These are phyloP conservation scores for Metschnikowia kunwiensis DNA, from an alignment of 805 yeast species.

Conservation along the genomic window DNA sequence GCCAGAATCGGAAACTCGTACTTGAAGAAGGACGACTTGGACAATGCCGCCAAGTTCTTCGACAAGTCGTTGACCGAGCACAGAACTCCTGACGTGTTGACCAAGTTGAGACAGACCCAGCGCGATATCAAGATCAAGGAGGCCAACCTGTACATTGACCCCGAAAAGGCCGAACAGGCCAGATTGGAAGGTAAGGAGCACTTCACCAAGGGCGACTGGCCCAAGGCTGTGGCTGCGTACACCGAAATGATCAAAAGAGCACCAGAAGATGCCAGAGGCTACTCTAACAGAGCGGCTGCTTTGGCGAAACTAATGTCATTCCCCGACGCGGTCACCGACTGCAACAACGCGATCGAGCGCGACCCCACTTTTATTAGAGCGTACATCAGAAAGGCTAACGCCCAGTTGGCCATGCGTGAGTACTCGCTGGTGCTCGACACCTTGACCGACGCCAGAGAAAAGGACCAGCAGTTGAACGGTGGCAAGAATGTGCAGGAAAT, in stretches of 20 bases:
- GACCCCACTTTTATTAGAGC: conserved; percentile 93
- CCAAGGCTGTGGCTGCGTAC: conserved; percentile 90
- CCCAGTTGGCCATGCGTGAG: conserved; percentile 87
- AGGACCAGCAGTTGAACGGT: conserved; percentile 58
- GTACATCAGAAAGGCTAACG: conserved; percentile 93
- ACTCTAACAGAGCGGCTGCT: conserved; percentile 97
- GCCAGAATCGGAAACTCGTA: conserved; percentile 86
- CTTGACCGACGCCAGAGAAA: conserved; percentile 69
- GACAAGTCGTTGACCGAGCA: conserved; percentile 95
- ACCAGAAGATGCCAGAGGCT: conserved; percentile 96
- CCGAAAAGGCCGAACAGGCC: conserved; percentile 93
- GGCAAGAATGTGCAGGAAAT: conserved; percentile 70
- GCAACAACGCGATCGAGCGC: conserved; percentile 81
- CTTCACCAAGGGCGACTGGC: conserved; percentile 94
- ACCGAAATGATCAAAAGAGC: conserved; percentile 95
- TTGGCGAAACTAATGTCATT: conserved; percentile 90
- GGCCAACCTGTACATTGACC: conserved; percentile 75
- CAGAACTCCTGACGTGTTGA: conserved; percentile 89
- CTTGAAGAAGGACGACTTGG: conserved; percentile 68
- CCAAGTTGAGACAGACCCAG: conserved; percentile 83
- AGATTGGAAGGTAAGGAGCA: conserved; percentile 86
- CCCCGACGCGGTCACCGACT: conserved; percentile 94
- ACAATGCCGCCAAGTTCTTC: conserved; percentile 70
- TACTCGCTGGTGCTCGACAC: conserved; percentile 80
- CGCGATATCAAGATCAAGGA: conserved; percentile 79